These are phyloP conservation scores for Nannochloropsis limnetica DNA, from an alignment of 352 stramenopile genomes.

Conservation along the genomic window DNA sequence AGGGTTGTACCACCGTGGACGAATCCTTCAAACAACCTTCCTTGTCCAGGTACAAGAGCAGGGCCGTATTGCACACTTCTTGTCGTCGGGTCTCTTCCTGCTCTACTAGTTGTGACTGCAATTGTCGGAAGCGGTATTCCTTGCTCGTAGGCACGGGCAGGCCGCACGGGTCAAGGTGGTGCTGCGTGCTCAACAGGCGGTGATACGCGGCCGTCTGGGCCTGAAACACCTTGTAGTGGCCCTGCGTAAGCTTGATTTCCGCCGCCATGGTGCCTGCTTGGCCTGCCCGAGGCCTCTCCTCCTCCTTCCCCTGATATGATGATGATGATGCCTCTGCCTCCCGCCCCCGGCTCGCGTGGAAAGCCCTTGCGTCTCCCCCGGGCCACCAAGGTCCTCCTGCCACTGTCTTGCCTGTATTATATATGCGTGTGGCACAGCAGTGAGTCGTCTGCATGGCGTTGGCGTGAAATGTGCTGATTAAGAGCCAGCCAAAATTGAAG, in stretches of 20 bases:
- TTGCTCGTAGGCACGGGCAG: neutral
- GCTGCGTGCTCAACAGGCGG: neutral
- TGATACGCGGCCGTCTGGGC: conserved; percentile 11
- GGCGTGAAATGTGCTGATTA: neutral
- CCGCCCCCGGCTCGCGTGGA: too few species aligned
- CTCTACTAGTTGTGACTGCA: neutral
- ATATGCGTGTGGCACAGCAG: neutral
- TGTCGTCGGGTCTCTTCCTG: neutral
- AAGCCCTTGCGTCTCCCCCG: too few species aligned
- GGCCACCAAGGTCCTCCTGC: neutral
- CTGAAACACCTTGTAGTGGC: neutral
- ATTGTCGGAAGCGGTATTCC: neutral
- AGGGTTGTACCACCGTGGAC: neutral
- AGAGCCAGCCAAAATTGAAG: neutral
- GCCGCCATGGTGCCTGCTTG: neutral
- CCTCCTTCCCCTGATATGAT: neutral
- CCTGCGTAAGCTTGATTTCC: conserved; percentile 2
- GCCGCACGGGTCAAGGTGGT: neutral
- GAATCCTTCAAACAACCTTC: conserved; percentile 12
- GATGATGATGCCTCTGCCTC: too few species aligned
- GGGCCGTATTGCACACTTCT: neutral
- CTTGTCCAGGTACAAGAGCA: neutral
- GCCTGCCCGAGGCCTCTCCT: neutral
- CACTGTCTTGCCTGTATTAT: neutral
- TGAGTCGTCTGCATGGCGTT: neutral